A percentile compares a stretch with the other conserved stretches of the same genome.
Conservation (phyloP, 2,329 filamentous ascomycete genomes). For the Colletotrichum noveboracense region DNA sequence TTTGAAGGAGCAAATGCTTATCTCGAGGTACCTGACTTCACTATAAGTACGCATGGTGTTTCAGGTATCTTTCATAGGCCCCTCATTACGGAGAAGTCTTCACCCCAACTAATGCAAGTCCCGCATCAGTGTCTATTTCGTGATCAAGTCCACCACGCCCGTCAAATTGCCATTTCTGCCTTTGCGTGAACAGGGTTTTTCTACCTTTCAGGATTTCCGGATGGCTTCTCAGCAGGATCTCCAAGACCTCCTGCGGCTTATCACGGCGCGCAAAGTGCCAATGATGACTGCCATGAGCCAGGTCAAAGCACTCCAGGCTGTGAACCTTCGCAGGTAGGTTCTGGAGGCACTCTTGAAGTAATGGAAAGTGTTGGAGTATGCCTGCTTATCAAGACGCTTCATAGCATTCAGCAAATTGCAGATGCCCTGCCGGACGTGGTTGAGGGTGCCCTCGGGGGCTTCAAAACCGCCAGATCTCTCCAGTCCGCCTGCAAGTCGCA, state of each 20-base stretch:
- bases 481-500: constrained; percentile 61
- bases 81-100: not conserved
- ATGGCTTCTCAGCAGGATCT: constrained; percentile 65
- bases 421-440: constrained; percentile 50
- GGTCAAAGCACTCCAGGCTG: constrained; percentile 61
- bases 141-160: not conserved
- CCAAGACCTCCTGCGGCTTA: constrained; percentile 64
- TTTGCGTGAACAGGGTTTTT: not conserved
- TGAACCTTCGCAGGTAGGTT: constrained; percentile 59
- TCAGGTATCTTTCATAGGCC: not conserved
- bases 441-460: constrained; percentile 51
- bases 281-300: constrained; percentile 65
- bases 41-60: not conserved
- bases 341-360: not conserved
- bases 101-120: not conserved
- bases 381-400: not conserved
- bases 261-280: constrained; percentile 63
- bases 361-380: not conserved
- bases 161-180: not conserved
- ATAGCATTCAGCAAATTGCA: constrained; percentile 60
- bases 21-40: not conserved
- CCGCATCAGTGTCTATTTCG: not conserved
- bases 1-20: not conserved
- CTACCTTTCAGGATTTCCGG: not conserved
- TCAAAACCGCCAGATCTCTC: constrained; percentile 54